These are phyloP conservation scores for Salvia miltiorrhiza DNA, from an alignment of 257 asterid genomes.

Conservation along the genomic window DNA sequence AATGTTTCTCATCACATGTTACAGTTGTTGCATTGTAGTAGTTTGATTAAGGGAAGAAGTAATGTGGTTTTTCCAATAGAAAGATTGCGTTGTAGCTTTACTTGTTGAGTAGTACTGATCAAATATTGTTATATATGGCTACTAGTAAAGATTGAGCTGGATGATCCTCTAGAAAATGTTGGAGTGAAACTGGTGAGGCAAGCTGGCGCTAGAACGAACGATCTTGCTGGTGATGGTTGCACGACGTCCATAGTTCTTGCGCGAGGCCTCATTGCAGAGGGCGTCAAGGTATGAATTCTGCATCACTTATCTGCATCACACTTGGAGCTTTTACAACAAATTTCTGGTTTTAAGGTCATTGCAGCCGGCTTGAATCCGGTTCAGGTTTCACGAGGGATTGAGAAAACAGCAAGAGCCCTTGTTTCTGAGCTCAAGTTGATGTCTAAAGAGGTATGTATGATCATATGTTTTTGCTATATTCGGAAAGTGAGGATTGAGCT, in stretches of 20 bases:
- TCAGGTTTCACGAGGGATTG: slow-evolving; percentile 79
- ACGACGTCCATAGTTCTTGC: slow-evolving; percentile 81
- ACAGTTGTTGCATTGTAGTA: background rate
- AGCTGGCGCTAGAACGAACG: slow-evolving; percentile 87
- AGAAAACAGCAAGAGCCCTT: slow-evolving; percentile 67
- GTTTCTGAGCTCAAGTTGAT: slow-evolving; percentile 67
- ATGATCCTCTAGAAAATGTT: slow-evolving; percentile 80
- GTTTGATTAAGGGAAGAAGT: background rate
- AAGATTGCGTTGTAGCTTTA: background rate
- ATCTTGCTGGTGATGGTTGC: slow-evolving; percentile 89
- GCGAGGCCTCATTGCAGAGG: slow-evolving; percentile 76
- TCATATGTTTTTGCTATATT: background rate
- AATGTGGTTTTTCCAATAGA: background rate
- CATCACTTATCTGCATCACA: background rate
- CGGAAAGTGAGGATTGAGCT: background rate
- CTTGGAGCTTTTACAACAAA: background rate
- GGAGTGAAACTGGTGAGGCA: slow-evolving; percentile 86
- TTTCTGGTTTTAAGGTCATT: slow-evolving; percentile 43
- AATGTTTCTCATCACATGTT: no score
- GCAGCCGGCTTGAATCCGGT: slow-evolving; percentile 80
- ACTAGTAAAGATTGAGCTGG: slow-evolving; percentile 82
- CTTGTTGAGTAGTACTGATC: slow-evolving; percentile 11
- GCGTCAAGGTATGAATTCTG: slow-evolving; percentile 53
- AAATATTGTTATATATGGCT: slow-evolving; percentile 28
- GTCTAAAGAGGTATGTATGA: slow-evolving; percentile 60